These are phyloP conservation scores for Monosporascus ibericus DNA, from an alignment of 2,329 filamentous ascomycete genomes.

Conservation along the genomic window DNA sequence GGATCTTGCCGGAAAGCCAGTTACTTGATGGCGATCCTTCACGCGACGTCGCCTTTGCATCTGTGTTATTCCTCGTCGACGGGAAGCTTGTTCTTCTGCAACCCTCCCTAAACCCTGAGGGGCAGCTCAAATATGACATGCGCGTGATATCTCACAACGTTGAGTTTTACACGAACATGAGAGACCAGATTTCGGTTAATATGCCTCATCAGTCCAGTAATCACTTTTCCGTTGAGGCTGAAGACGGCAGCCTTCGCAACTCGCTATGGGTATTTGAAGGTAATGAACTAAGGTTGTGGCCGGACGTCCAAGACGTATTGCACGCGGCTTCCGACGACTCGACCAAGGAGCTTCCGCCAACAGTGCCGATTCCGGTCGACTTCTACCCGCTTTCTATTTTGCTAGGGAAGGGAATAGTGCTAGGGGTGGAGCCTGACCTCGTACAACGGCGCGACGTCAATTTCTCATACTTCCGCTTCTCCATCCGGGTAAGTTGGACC, in stretches of 20 bases:
- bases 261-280: conserved; percentile 96
- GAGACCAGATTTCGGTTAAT: conserved; percentile 62
- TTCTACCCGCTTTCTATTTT: conserved; percentile 90
- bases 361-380: conserved; percentile 77
- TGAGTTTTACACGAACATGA: conserved; percentile 89
- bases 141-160: conserved; percentile 92
- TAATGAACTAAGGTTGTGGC: conserved; percentile 78
- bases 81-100: conserved; percentile 91
- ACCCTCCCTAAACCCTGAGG: conserved; percentile 74
- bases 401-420: conserved; percentile 80
- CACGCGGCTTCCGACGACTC: conserved; percentile 61
- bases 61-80: conserved; percentile 93
- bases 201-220: conserved; percentile 15
- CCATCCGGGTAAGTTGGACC: conserved; percentile 65
- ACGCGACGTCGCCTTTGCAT: conserved; percentile 88
- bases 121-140: conserved; percentile 96
- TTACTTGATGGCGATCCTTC: conserved; percentile 87
- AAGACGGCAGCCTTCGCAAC: conserved; percentile 59
- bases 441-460: conserved; percentile 88
- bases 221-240: conserved; percentile 24
- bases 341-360: conserved; percentile 63
- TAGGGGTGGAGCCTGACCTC: conserved; percentile 87
- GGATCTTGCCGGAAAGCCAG: conserved; percentile 90
- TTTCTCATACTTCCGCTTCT: conserved; percentile 85
- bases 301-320: conserved; percentile 79